Percentiles rank a stretch among this genome's conserved stretches.
phyloP scores from a whole-genome alignment of 306 rosid genomes.

The Cucurbita moschata region DNA sequence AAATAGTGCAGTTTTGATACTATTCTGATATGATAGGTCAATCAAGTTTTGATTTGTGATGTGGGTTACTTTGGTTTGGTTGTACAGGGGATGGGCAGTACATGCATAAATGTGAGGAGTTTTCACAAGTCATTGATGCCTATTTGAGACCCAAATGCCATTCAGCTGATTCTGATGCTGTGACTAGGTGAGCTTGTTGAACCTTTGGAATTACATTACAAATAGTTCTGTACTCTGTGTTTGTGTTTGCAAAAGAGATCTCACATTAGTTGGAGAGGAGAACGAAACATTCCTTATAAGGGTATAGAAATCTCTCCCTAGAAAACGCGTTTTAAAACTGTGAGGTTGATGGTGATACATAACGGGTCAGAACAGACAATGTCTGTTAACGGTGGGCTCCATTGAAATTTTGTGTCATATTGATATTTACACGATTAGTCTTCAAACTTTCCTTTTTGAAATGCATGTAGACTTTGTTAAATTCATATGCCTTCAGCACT shows the following conservation, averaged over 20 bases:
- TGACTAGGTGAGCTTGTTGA: conserved; percentile 31
- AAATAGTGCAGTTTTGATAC: neutral
- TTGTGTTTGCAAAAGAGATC: no score
- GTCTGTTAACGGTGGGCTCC: neutral
- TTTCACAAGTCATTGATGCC: conserved; percentile 51
- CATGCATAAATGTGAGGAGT: conserved; percentile 14
- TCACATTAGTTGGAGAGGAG: no score
- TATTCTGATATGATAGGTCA: neutral
- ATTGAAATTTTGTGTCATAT: neutral
- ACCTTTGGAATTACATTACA: neutral
- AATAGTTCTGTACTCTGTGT: neutral
- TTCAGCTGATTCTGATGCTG: conserved; percentile 47
- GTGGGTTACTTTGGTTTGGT: neutral
- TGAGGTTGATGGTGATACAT: no score
- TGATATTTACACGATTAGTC: no score
- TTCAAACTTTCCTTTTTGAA: neutral
- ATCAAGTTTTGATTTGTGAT: neutral
- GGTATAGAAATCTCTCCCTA: no score
- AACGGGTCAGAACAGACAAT: no score
- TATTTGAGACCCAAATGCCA: conserved; percentile 69
- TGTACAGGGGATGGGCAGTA: conserved; percentile 22
- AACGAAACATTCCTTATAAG: no score
- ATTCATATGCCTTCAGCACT: neutral
- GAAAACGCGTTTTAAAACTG: no score
- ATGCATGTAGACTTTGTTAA: neutral